A percentile compares a stretch with the other conserved stretches of the same genome.
Conservation (phyloP, 2,329 filamentous ascomycete genomes). For the Arthrobotrys sphaeroides region DNA sequence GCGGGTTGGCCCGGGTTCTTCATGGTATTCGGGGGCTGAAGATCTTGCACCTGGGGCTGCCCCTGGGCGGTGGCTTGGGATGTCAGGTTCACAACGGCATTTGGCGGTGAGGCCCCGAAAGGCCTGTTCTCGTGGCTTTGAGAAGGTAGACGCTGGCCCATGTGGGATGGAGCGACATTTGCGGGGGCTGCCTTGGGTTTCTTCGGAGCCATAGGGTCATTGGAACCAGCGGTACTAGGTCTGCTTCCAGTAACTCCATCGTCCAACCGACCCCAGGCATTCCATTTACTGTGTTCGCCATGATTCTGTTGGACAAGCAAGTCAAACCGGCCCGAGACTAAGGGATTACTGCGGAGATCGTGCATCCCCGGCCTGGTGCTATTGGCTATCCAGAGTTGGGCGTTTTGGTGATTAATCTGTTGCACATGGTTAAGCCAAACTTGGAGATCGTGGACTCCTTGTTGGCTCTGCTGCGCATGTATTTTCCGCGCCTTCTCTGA, state of each 20-base stretch:
- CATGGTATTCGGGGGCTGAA: not conserved
- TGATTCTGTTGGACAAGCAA: slow-evolving; percentile 6
- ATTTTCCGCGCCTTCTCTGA: slow-evolving; percentile 51
- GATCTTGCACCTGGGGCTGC: slow-evolving; percentile 14
- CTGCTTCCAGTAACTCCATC: slow-evolving; percentile 43
- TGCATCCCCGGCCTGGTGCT: slow-evolving; percentile 45
- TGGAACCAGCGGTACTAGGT: slow-evolving; percentile 47
- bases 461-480: slow-evolving; percentile 28
- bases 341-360: slow-evolving; percentile 42
- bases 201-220: slow-evolving; percentile 44
- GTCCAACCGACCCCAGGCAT: slow-evolving; percentile 36
- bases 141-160: not conserved
- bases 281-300: slow-evolving; percentile 26
- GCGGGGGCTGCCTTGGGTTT: slow-evolving; percentile 5
- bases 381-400: slow-evolving; percentile 41
- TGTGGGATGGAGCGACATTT: not conserved
- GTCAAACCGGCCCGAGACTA: slow-evolving; percentile 42
- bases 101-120: not conserved
- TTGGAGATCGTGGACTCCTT: slow-evolving; percentile 36
- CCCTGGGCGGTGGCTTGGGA: not conserved
- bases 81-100: not conserved
- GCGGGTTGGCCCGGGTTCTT: slow-evolving; percentile 4
- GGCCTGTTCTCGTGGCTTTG: slow-evolving; percentile 17
- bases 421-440: slow-evolving; percentile 51
- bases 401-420: slow-evolving; percentile 37